phyloP scores from a whole-genome alignment of 2,329 filamentous ascomycete species.

The Paraphoma sp. region DNA sequence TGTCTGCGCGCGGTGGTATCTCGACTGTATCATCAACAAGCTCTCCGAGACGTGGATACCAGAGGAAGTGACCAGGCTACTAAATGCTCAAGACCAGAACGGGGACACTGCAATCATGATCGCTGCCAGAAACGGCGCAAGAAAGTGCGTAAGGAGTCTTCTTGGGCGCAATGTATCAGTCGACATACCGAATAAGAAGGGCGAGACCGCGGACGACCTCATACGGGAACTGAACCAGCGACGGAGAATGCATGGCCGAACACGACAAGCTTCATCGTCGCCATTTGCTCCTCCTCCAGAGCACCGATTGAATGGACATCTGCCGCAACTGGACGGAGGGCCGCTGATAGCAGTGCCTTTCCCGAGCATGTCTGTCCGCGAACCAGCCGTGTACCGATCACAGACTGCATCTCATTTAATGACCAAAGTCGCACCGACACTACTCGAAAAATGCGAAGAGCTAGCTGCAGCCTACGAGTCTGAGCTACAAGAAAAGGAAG shows the following conservation, averaged over 20 bases:
- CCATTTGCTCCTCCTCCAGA: conserved; percentile 54
- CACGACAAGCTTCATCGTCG: conserved; percentile 77
- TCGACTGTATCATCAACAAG: conserved; percentile 88
- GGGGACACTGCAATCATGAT: conserved; percentile 92
- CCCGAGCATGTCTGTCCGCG: conserved; percentile 24
- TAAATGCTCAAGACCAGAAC: conserved; percentile 83
- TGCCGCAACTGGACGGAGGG: conserved; percentile 25
- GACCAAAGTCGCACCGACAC: conserved; percentile 65
- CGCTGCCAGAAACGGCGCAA: conserved; percentile 84
- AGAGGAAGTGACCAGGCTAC: conserved; percentile 75
- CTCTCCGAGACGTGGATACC: conserved; percentile 79
- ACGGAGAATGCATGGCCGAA: conserved; percentile 64
- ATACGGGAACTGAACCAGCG: conserved; percentile 75
- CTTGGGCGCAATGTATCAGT: conserved; percentile 81
- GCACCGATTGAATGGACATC: conserved; percentile 39
- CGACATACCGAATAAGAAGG: conserved; percentile 81
- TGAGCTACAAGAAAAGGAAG: conserved; percentile 75
- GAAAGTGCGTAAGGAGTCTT: conserved; percentile 72
- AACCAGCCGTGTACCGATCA: conserved; percentile 47
- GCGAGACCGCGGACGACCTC: conserved; percentile 83
- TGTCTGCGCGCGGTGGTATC: conserved; percentile 88
- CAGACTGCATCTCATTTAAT: conserved; percentile 65
- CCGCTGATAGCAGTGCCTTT: conserved; percentile 37
- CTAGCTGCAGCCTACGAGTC: conserved; percentile 68
- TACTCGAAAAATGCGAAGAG: conserved; percentile 54